Base-by-base conservation (phyloP, 1,284 basidiomycete genomes). In the Taiwanofungus camphoratus region DNA sequence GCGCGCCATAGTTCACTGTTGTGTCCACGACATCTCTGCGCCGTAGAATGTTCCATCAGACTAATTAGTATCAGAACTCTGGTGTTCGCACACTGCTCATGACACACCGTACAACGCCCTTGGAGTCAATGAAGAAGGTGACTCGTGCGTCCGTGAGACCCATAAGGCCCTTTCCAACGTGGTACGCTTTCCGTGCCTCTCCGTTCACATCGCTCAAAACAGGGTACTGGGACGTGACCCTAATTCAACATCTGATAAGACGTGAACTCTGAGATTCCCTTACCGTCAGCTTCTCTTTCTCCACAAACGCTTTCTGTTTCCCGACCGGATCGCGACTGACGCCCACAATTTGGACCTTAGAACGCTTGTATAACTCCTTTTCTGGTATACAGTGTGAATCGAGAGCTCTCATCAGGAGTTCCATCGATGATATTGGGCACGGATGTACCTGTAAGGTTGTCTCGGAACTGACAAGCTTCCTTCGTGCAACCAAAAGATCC, bases 381-480 rank as follows among this genome's bases (percentile, higher is more conserved):
- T 80, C 83, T 84, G 49, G 18, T 29, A 15, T 15, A 34, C 32
- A 29, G 37, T n/a, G 18, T n/a, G n/a, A n/a, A n/a, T n/a, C n/a
- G n/a, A n/a, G n/a, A n/a, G n/a, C n/a, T n/a, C n/a, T n/a, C n/a
- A n/a, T n/a, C n/a, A n/a, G n/a, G n/a, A n/a, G n/a, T n/a, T n/a
- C n/a, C n/a, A n/a, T n/a, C n/a, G n/a, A n/a, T n/a, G n/a, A n/a
- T n/a, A n/a, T n/a, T n/a, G n/a, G n/a, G n/a, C n/a, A n/a, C n/a
- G n/a, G n/a, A 57, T 71, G 48, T 43, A 82, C 82, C 75, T 38
- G 70, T 72, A 40, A 87, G 64, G 3, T 83, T 83, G 66, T 90
- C 84, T 19, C 87, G 75, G 62, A 92, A 88, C 41, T 79, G 71
- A 53, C 86, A 89, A 1, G 82, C 87, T 61, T 91, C 79, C 55